These are phyloP conservation scores for Effrenium voratum DNA, from an alignment of 73 alveolate species.

Conservation along the genomic window DNA sequence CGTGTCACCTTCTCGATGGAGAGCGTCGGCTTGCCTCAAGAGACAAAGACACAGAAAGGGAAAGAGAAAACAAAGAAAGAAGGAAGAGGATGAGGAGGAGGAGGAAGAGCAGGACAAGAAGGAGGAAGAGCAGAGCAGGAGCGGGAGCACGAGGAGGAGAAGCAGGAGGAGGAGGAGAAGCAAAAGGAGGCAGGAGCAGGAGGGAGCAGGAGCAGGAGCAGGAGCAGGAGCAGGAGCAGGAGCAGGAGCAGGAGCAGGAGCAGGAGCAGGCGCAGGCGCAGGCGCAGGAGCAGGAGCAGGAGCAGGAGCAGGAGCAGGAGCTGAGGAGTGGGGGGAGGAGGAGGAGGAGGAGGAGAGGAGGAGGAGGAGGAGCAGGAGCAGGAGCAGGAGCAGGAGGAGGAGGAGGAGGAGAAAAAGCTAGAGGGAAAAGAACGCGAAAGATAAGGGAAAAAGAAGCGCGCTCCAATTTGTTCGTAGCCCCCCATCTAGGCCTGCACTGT, in stretches of 20 bases:
- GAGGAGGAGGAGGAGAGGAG: background rate
- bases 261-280: background rate
- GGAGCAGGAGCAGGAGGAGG: background rate
- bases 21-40: background rate
- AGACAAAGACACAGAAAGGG: background rate
- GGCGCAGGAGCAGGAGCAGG: background rate
- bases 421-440: background rate
- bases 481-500: too few species aligned
- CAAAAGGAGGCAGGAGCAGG: background rate
- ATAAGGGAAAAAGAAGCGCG: too few species aligned
- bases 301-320: background rate
- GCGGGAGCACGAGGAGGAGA: background rate
- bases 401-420: background rate
- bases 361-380: background rate
- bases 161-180: background rate
- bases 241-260: background rate
- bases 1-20: background rate
- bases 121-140: conserved; percentile 7
- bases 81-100: conserved; percentile 29
- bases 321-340: background rate
- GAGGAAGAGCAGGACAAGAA: conserved; percentile 22
- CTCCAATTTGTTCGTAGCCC: too few species aligned
- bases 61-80: background rate
- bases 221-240: background rate
- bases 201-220: background rate